Evolutionary conservation across 2,329 filamentous ascomycete genomes (phyloP), one percentile per base, ranked within the genome.

Genomic region (Thermothelomyces thermophilus): DNA sequence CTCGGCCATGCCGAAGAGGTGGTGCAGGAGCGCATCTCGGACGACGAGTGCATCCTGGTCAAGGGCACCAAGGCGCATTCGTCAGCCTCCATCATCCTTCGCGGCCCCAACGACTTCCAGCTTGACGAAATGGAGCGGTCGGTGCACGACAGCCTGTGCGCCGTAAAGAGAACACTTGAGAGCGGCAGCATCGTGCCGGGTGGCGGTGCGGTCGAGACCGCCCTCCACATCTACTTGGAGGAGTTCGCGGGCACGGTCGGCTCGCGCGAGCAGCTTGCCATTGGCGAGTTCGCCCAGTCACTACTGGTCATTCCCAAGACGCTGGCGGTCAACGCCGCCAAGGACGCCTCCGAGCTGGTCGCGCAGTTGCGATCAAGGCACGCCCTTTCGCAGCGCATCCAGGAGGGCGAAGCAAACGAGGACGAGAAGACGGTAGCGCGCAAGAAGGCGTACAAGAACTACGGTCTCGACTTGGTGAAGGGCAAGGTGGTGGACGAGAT

Each of bases 71-170:
- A 96, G 75, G 80, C 86, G 24, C 89, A 93, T 71, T 93, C 86
- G 3, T 95, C 90, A 6, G 90, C 93, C 26, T 98, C 93, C 16
- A 90, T 96, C 69, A 94, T 98, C 60, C 86, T 98, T 47, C 87
- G 93, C 52, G 93, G 93, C 40, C 79, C 93, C 60, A 97, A 98
- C 71, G 93, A 98, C 70, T 97, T 87, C 73, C 88, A 89, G 54
- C 82, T 98, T 26, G 93, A 98, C 64, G 93, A 98, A 77, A 98
- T 97, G 91, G 93, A 98, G 77, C 87, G 93, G 58, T 97, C 93
- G 1, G 83, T 98, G 16, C 93, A 98, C 73, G 93, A 98, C 71
- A 95, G 91, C 13, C 78, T 98, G 41, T 96, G 88, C 59, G 93
- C 93, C 41, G 90, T 98, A 57, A 98, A 98, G 83, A 83, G 93